Evolutionary conservation across 352 stramenopile genomes (phyloP).

Genomic region (Pelagophyceae sp.): DNA sequence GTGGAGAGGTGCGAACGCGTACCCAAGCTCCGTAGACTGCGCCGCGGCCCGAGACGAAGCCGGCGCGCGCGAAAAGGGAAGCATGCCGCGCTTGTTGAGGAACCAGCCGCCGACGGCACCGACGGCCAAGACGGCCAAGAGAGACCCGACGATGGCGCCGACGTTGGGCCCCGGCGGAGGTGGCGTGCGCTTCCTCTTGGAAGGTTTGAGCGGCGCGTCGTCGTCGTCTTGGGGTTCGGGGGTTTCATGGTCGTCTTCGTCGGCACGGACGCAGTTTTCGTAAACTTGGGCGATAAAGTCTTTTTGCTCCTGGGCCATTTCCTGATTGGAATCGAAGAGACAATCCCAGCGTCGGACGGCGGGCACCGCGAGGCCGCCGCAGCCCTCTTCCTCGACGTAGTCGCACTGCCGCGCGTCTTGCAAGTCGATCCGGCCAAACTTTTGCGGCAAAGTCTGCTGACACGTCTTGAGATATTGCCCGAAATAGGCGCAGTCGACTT

Average conservation of each 20-base stretch:
- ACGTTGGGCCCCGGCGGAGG: neutral
- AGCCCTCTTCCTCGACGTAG: conserved; percentile 3
- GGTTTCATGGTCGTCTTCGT: neutral
- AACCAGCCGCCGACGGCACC: neutral
- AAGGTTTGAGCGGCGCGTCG: neutral
- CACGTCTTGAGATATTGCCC: neutral
- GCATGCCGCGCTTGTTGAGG: neutral
- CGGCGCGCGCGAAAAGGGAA: neutral
- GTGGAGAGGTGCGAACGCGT: neutral
- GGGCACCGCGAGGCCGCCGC: neutral
- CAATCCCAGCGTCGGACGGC: conserved; percentile 5
- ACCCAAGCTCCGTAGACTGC: neutral
- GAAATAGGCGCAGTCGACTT: conserved; percentile 17
- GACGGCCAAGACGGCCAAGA: neutral
- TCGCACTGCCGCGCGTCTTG: neutral
- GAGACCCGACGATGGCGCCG: neutral
- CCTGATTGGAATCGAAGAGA: neutral
- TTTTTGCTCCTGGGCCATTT: neutral
- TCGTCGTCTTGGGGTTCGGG: neutral
- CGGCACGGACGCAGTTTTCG: neutral
- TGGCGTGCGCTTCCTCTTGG: neutral
- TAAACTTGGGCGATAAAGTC: neutral
- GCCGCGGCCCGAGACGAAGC: neutral
- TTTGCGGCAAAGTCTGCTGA: neutral
- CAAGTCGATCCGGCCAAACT: neutral